A percentile compares a stretch with the other conserved stretches of the same genome.
phyloP scores from a whole-genome alignment of 768 basidiomycete genomes.

The Agaricus subrufescens region DNA sequence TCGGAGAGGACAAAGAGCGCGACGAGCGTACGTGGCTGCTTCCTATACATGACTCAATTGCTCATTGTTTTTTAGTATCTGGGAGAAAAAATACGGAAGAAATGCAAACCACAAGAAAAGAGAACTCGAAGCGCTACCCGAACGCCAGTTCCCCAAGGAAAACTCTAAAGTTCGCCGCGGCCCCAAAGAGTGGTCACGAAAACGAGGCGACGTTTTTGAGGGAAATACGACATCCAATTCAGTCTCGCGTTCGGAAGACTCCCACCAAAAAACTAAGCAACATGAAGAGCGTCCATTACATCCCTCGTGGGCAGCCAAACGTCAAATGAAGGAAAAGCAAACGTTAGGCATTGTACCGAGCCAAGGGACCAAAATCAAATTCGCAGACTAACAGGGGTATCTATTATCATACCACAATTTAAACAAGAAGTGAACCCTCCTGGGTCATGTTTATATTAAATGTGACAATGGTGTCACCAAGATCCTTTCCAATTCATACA shows the following conservation, averaged over 20 bases:
- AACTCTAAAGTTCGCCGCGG: not conserved
- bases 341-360: constrained; percentile 56
- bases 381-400: constrained; percentile 23
- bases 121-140: constrained; percentile 4
- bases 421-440: not conserved
- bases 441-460: not conserved
- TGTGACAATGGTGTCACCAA: no score
- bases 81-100: constrained; percentile 95
- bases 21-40: constrained; percentile 75
- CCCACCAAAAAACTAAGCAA: constrained; percentile 7
- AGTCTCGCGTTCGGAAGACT: not conserved
- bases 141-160: not conserved
- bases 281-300: constrained; percentile 53
- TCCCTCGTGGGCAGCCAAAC: constrained; percentile 97
- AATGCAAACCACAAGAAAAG: constrained; percentile 89
- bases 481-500: not conserved
- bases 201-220: not conserved
- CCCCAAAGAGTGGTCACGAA: not conserved
- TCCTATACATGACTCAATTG: constrained; percentile 1
- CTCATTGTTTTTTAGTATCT: constrained; percentile 58
- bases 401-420: not conserved
- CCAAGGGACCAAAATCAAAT: constrained; percentile 86
- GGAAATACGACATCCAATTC: constrained; percentile 1
- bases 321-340: constrained; percentile 68
- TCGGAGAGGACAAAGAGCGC: constrained; percentile 88